phyloP scores from a whole-genome alignment of 2,329 filamentous ascomycete genomes.

The Exophiala dermatitidis region DNA sequence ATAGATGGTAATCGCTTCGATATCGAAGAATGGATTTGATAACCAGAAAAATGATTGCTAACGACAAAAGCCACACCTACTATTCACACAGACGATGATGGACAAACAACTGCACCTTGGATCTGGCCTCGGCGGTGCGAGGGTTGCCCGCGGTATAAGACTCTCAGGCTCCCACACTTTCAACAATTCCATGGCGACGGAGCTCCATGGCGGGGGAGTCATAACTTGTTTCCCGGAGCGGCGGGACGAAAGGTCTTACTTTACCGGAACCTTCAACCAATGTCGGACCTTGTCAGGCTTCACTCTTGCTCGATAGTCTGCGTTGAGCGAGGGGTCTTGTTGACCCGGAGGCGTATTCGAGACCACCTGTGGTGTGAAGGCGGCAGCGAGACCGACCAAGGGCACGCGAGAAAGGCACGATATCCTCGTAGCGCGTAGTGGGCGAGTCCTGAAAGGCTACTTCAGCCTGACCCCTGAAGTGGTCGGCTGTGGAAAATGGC shows the following conservation, averaged over 20 bases:
- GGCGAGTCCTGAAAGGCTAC: conserved; percentile 5
- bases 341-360: conserved; percentile 12
- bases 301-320: conserved; percentile 3
- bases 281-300: conserved; percentile 18
- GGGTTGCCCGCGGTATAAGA: conserved; percentile 14
- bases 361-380: conserved; percentile 21
- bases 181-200: conserved; percentile 2
- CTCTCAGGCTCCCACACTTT: neutral
- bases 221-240: conserved; percentile 9
- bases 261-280: conserved; percentile 12
- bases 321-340: conserved; percentile 1
- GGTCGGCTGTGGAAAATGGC: conserved; percentile 4
- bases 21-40: neutral
- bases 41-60: neutral
- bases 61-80: neutral
- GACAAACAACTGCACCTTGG: conserved; percentile 10
- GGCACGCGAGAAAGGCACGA: conserved; percentile 12
- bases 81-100: conserved; percentile 6
- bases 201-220: conserved; percentile 7
- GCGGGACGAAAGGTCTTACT: conserved; percentile 8
- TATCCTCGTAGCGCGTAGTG: conserved; percentile 9
- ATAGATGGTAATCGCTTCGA: neutral
- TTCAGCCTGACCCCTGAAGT: conserved; percentile 17
- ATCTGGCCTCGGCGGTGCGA: conserved; percentile 2
- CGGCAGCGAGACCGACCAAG: conserved; percentile 19